Evolutionary conservation across 2,329 filamentous ascomycete genomes (phyloP).

Genomic region (Phoma sp.): DNA sequence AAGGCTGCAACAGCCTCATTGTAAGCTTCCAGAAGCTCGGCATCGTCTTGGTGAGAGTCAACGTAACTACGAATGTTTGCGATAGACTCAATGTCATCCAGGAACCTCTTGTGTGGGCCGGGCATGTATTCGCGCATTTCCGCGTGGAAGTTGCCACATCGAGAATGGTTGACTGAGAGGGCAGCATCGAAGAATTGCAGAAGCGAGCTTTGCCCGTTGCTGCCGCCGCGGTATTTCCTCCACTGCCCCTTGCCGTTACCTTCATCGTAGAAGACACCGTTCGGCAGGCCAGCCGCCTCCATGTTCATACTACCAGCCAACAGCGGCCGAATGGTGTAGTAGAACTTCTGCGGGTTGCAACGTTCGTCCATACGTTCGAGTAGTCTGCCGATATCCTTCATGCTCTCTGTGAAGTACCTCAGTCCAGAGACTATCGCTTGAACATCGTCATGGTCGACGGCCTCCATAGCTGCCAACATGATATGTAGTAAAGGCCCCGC

Average conservation of each 20-base stretch:
- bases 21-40: conserved; percentile 52
- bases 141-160: conserved; percentile 44
- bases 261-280: conserved; percentile 60
- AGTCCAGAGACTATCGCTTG: conserved; percentile 50
- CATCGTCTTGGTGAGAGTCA: conserved; percentile 40
- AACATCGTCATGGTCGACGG: conserved; percentile 48
- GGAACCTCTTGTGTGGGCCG: conserved; percentile 58
- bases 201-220: conserved; percentile 62
- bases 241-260: conserved; percentile 57
- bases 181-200: conserved; percentile 62
- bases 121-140: conserved; percentile 65
- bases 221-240: conserved; percentile 60
- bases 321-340: conserved; percentile 59
- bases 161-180: conserved; percentile 57
- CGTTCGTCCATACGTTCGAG: conserved; percentile 60
- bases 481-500: conserved; percentile 55
- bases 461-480: conserved; percentile 57
- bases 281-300: conserved; percentile 57
- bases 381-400: conserved; percentile 50
- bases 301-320: conserved; percentile 62
- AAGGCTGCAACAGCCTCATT: conserved; percentile 55
- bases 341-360: conserved; percentile 57
- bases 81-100: conserved; percentile 53
- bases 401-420: conserved; percentile 48
- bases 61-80: conserved; percentile 57